Conservation (phyloP, 495 filamentous ascomycete species). For the Polyplosphaeria fusca region DNA sequence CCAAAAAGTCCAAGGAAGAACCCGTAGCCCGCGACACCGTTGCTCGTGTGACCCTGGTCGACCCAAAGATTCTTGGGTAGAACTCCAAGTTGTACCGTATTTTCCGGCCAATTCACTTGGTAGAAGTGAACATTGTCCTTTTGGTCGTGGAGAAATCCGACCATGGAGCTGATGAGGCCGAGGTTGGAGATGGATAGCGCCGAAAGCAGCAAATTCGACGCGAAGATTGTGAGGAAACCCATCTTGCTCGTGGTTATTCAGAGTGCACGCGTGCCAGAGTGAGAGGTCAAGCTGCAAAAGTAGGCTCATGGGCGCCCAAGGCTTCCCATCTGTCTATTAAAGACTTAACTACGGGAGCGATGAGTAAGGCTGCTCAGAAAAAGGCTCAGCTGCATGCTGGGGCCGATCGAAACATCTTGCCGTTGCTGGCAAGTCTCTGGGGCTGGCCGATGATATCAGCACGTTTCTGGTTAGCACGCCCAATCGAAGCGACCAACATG, state of each 20-base stretch:
- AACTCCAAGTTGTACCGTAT: constrained; percentile 41
- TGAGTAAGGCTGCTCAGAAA: too few species aligned
- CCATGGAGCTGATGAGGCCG: constrained; percentile 48
- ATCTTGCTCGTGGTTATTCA: constrained; percentile 5
- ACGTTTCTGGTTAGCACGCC: background rate
- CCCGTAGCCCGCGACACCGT: constrained; percentile 51
- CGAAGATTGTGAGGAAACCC: constrained; percentile 18
- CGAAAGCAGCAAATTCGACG: constrained; percentile 22
- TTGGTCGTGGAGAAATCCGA: constrained; percentile 46
- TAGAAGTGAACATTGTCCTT: constrained; percentile 37
- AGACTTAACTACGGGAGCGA: background rate
- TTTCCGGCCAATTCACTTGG: constrained; percentile 35
- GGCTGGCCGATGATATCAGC: constrained; percentile 25
- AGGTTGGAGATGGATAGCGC: constrained; percentile 26
- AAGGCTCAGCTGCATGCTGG: too few species aligned
- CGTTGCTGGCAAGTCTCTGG: background rate
- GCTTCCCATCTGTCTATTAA: background rate
- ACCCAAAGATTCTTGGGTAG: constrained; percentile 45
- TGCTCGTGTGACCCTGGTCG: constrained; percentile 51
- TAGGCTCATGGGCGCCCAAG: background rate
- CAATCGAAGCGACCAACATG: too few species aligned
- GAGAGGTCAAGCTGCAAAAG: background rate
- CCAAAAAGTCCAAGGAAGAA: constrained; percentile 50
- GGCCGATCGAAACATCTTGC: background rate
- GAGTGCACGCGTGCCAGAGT: background rate